Base-by-base conservation (phyloP, 202 grass and related monocot species). In the Brachypodium distachyon region DNA sequence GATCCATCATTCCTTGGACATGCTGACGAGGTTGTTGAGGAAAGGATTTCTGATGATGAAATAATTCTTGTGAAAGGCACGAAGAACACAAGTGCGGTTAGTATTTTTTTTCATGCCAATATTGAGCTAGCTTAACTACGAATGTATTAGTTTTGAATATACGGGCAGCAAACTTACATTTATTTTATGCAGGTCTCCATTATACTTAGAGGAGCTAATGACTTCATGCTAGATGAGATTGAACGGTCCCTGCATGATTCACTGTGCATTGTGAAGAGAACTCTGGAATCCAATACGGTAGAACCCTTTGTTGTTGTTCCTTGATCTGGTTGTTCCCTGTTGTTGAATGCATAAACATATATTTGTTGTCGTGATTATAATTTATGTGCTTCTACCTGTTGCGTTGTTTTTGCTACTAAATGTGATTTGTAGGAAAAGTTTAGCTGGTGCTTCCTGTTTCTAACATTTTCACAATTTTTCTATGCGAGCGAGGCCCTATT, bases 121-220 rank as follows among this genome's bases (percentile, higher is more conserved):
- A 4, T 72, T 65, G 54, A 72, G 22, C 7, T 52, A 22, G 33
- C 31, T 31, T 70, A 72, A 1, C 32, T 55, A 56, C 74, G 5
- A 33, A 26, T 36, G 3, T 3, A 29, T 27, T 37, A 63, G 16
- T 80, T 66, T 81, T 12, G 36, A 51, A 64, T 7, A 19, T 38
- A 8, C 25, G 32, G 19, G 18, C 5, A 53, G 68, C 52, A 52
- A 43, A 26, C 16, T 31, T 69, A 28, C 9, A 33, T 82, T 74
- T 47, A 21, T 38, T 68, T 63, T 79, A 12, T 83, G 21, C 83
- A 99, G 91, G 91, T 99, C 8, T 99, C 91, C 7, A 88, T 95
- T 81, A 92, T 99, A 81, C 81, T 98, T 75, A 90, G 95, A 90
- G 95, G 95, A 4, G 87, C 91, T 40, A 98, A 98, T 87, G 95